Conservation (phyloP, 202 grass and related monocot genomes). For the Bolboschoenoplectus hybrid region DNA sequence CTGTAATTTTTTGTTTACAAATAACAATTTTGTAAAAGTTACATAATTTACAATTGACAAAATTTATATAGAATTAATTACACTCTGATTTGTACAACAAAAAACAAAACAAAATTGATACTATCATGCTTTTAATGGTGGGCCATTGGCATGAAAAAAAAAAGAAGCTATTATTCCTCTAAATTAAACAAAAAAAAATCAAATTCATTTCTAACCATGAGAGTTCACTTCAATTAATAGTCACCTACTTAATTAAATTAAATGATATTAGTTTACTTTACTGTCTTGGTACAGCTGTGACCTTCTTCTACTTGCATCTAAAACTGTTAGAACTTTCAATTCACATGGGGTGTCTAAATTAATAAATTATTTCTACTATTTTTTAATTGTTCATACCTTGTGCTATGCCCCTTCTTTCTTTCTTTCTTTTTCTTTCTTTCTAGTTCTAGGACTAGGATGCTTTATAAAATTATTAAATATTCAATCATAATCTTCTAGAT, state of each 20-base stretch:
- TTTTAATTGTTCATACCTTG: not conserved
- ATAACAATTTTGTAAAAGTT: not conserved
- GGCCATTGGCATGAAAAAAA: not conserved
- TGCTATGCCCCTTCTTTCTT: too few relatives aligned
- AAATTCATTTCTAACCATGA: not conserved
- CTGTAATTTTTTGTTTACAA: not conserved
- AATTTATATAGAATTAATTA: not conserved
- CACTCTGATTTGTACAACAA: not conserved
- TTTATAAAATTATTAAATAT: constrained; percentile 11
- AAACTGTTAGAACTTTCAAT: constrained; percentile 25
- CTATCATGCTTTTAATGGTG: not conserved
- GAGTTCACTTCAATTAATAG: not conserved
- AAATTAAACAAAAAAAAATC: not conserved
- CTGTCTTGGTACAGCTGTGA: not conserved
- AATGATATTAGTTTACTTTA: not conserved
- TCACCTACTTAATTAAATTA: not conserved
- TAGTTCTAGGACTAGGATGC: not conserved
- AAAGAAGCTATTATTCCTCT: not conserved
- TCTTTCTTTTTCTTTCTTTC: not conserved
- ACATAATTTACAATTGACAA: not conserved
- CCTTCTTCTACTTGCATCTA: constrained; percentile 19
- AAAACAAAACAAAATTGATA: not conserved
- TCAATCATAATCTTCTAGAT: not conserved
- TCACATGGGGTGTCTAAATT: constrained; percentile 30
- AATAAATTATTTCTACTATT: constrained; percentile 23